Evolutionary conservation across 2,329 filamentous ascomycete species (phyloP), one percentile per base, ranked within the genome.

Genomic region (Xylariales sp.): DNA sequence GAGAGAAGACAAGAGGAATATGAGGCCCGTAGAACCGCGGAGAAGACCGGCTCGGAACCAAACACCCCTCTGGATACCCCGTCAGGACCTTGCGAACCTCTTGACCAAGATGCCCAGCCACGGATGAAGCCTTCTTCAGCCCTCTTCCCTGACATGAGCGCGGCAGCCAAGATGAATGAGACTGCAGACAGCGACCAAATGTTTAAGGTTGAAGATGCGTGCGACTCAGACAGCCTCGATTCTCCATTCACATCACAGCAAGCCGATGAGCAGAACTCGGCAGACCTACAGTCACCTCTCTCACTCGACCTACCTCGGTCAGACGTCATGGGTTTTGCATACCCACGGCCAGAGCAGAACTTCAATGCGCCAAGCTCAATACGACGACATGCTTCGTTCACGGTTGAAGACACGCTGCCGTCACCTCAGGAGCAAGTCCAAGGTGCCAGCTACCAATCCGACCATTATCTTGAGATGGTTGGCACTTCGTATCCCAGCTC

Each of bases 1-100:
- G 75, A 81, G 55, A 74, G 69, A 51, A 79, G 78, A 45, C 63
- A 70, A 30, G 64, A 68, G 40, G 69, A 69, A 38, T 67, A 70
- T 43, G 69, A 74, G 46, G 67, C 67, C 16, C 61, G 61, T 16
- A 63, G 66, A 38, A 57, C 57, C 12, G 58, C 57, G 30, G 64
- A 67, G 42, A 58, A 59, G 37, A 52, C 56, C 5, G 45, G 49
- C 19, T 60, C 62, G 8, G 65, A 65, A 28, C 50, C 60, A 18
- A 54, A 53, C 12, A 55, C 59, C 5, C 51, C 57, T 10, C 19
- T 29, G 17, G 39, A 41, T 24, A 11, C 24, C 12, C 15, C 33
- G 4, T 15, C 46, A 32, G 45, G 40, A 16, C 31, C 41, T 20
- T 39, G 44, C 19, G 55, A 56, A 20, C 37, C 52, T 37, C 36